Conservation (phyloP, 495 filamentous ascomycete species). For the Penicillium ochrochloron region DNA sequence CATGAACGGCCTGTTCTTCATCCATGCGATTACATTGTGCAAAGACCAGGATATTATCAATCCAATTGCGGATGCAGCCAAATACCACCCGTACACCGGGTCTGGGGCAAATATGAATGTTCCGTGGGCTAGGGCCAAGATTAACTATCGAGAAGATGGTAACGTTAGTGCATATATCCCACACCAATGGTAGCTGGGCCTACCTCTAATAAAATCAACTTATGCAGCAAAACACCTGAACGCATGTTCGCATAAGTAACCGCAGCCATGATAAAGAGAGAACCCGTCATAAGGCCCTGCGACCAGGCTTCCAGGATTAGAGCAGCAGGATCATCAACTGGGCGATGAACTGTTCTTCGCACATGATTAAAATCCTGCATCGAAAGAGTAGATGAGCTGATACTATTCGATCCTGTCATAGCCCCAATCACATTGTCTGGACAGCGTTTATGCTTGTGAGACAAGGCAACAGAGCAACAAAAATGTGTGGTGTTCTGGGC, state of each 20-base stretch:
- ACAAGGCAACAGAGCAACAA: neutral
- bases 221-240: constrained; percentile 35
- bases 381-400: neutral
- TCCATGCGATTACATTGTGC: constrained; percentile 43
- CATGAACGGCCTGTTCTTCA: constrained; percentile 40
- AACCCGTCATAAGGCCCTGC: constrained; percentile 39
- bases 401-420: neutral
- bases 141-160: constrained; percentile 6
- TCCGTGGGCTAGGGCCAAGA: constrained; percentile 28
- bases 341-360: neutral
- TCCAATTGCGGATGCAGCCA: constrained; percentile 35
- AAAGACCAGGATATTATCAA: constrained; percentile 36
- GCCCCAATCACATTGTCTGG: neutral
- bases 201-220: constrained; percentile 42
- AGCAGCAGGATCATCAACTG: constrained; percentile 21
- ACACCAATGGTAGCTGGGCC: neutral
- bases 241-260: constrained; percentile 38
- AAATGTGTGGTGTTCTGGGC: neutral
- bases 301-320: constrained; percentile 37
- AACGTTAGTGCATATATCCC: neutral
- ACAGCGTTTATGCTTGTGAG: neutral
- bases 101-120: constrained; percentile 35
- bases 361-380: neutral
- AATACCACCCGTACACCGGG: constrained; percentile 37
- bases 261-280: constrained; percentile 34